A percentile compares a stretch with the other conserved stretches of the same genome.
Evolutionary conservation across 495 filamentous ascomycete genomes (phyloP).

Genomic region (Baudoinia panamericana): DNA sequence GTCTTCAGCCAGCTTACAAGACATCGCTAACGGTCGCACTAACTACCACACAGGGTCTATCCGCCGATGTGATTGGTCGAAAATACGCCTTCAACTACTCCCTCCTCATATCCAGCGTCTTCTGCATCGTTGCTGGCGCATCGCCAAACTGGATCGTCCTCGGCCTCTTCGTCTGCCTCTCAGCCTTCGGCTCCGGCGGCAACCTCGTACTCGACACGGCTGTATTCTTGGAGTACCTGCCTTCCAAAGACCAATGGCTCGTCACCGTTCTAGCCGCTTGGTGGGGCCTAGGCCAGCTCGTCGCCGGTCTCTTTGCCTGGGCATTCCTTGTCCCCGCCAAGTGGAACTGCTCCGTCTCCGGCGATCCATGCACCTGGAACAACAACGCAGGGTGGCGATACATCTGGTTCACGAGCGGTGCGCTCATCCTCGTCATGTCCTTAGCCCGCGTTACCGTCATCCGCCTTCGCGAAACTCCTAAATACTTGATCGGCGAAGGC

Average conservation of each 20-base stretch:
- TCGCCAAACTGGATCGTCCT: conserved; percentile 37
- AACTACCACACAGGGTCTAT: too few relatives aligned
- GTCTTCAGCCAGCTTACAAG: too few relatives aligned
- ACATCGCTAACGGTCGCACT: too few relatives aligned
- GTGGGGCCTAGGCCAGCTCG: conserved; percentile 35
- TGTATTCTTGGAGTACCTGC: conserved; percentile 42
- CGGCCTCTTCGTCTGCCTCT: conserved; percentile 36
- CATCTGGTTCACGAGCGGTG: conserved; percentile 34
- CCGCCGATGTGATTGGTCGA: conserved; percentile 42
- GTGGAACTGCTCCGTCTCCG: too few relatives aligned
- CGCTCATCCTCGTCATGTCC: conserved; percentile 53
- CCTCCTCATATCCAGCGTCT: conserved; percentile 37
- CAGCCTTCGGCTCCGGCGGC: conserved; percentile 44
- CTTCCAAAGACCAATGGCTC: conserved; percentile 34
- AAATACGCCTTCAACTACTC: conserved; percentile 42
- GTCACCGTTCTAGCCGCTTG: conserved; percentile 38
- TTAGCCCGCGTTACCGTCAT: conserved; percentile 55
- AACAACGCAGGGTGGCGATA: conserved; percentile 9
- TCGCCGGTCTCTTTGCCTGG: conserved; percentile 31
- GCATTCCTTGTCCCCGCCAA: conserved; percentile 24
- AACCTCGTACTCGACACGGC: conserved; percentile 60
- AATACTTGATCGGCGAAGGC: conserved; percentile 53
- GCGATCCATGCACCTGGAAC: conserved; percentile 12
- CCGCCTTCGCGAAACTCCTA: conserved; percentile 56
- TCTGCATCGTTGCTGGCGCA: conserved; percentile 38